A percentile compares a stretch with the other conserved stretches of the same genome.
Evolutionary conservation across 768 basidiomycete species (phyloP).

Genomic region (Boletus bicolor): DNA sequence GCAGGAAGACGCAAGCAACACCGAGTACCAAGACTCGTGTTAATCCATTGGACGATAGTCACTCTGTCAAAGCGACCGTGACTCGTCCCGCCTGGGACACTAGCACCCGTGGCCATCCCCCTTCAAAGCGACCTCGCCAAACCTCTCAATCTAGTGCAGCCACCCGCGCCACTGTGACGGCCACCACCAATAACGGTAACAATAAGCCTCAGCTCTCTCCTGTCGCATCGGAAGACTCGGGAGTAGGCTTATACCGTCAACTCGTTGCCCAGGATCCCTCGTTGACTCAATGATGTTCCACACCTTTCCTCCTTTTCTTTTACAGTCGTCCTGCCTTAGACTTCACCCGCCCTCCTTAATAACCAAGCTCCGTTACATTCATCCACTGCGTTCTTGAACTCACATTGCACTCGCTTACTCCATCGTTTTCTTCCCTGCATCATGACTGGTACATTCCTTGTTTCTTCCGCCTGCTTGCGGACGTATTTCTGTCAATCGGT

Average conservation of each 20-base stretch:
- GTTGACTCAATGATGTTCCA: conserved; percentile 41
- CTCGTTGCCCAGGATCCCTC: conserved; percentile 75
- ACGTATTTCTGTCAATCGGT: conserved; percentile 23
- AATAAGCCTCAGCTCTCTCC: conserved; percentile 55
- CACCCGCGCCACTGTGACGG: conserved; percentile 38
- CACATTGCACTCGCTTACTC: conserved; percentile 28
- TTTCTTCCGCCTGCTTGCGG: conserved; percentile 18
- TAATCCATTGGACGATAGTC: conserved; percentile 61
- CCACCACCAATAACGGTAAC: conserved; percentile 24
- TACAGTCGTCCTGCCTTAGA: conserved; percentile 16
- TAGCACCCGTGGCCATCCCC: conserved; percentile 47
- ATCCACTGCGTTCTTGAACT: conserved; percentile 25
- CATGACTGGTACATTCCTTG: conserved; percentile 31
- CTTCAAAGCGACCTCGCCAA: conserved; percentile 62
- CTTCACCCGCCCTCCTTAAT: conserved; percentile 18
- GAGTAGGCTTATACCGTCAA: conserved; percentile 80
- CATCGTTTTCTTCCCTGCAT: conserved; percentile 26
- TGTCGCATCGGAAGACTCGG: conserved; percentile 70
- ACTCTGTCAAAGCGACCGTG: conserved; percentile 67
- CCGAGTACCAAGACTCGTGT: conserved; percentile 41
- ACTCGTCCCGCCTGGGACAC: conserved; percentile 74
- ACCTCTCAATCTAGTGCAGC: conserved; percentile 70
- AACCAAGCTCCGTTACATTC: conserved; percentile 19
- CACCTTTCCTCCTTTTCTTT: conserved; percentile 2
- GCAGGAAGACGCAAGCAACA: conserved; percentile 52